phyloP scores from a whole-genome alignment of 23 red algal genomes.

The Gracilaria domingensis region DNA sequence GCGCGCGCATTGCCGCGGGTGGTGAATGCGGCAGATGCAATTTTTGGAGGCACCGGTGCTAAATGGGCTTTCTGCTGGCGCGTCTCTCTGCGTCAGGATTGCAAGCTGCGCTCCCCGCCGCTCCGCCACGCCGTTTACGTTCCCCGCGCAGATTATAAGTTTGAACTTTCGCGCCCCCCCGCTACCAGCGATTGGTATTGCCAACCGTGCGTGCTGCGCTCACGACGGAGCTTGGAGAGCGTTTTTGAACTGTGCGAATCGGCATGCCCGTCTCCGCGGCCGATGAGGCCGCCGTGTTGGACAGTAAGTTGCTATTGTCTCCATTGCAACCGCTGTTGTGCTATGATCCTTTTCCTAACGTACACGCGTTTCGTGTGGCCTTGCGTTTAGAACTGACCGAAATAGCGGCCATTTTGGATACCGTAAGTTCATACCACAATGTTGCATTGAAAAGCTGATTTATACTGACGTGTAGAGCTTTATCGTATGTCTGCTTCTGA shows the following conservation, averaged over 20 bases:
- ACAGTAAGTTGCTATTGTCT: conserved; percentile 42
- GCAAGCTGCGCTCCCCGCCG: no score
- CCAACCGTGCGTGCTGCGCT: not conserved
- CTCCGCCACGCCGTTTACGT: not conserved
- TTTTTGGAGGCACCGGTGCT: not conserved
- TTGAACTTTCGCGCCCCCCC: not conserved
- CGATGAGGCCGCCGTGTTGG: conserved; percentile 65
- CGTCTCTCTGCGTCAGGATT: no score
- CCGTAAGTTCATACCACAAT: conserved; percentile 23
- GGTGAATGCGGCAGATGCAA: not conserved
- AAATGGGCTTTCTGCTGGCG: no score
- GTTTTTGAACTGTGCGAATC: not conserved
- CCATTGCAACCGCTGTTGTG: not conserved
- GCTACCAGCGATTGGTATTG: no score
- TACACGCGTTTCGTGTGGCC: not conserved
- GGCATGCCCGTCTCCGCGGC: conserved; percentile 13
- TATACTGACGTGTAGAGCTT: conserved; percentile 4
- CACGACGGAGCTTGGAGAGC: not conserved
- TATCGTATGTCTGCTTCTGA: not conserved
- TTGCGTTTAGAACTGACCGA: conserved; percentile 35
- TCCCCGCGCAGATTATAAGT: not conserved
- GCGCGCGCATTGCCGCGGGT: not conserved
- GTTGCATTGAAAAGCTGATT: not conserved
- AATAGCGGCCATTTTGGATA: conserved; percentile 57
- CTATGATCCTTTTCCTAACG: not conserved